Evolutionary conservation across 2,329 filamentous ascomycete genomes (phyloP), one percentile per base, ranked within the genome.

Genomic region (Tolypocladium paradoxum): DNA sequence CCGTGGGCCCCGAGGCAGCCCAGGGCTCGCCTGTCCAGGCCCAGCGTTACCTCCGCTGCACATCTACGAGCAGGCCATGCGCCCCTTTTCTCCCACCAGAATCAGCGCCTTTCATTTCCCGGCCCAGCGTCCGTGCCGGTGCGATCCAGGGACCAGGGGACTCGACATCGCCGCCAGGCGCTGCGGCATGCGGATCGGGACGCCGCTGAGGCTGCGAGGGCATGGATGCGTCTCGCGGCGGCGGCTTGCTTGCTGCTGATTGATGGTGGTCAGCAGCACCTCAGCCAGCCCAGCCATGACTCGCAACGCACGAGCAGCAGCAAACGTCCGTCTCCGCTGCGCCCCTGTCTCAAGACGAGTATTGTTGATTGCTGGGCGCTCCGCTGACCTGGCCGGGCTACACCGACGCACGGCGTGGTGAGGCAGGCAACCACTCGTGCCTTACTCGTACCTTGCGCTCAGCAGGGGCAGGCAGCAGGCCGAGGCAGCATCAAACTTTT

Each of bases 31-130:
- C n/a, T n/a, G n/a, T n/a, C n/a, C n/a, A n/a, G n/a, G n/a, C n/a
- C n/a, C n/a, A n/a, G n/a, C n/a, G n/a, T n/a, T n/a, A n/a, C n/a
- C n/a, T n/a, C n/a, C n/a, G n/a, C n/a, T n/a, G n/a, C n/a, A n/a
- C n/a, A n/a, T n/a, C n/a, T n/a, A n/a, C n/a, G n/a, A n/a, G n/a
- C n/a, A n/a, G n/a, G n/a, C n/a, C n/a, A n/a, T n/a, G n/a, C n/a
- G n/a, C n/a, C n/a, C n/a, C 40, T 29, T 46, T 29, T 45, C 20
- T 6, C 36, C 38, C 20, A 20, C n/a, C n/a, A n/a, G n/a, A n/a
- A n/a, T n/a, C n/a, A n/a, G n/a, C n/a, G n/a, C n/a, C n/a, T n/a
- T 49, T 49, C 48, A 49, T 36, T 49, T 49, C 33, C 22, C 48
- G 31, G 31, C 40, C 11, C 46, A 49, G 47, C 6, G 9, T 34